These are phyloP conservation scores for Leccinellum rugosiceps DNA, from an alignment of 768 basidiomycete genomes.

Conservation along the genomic window DNA sequence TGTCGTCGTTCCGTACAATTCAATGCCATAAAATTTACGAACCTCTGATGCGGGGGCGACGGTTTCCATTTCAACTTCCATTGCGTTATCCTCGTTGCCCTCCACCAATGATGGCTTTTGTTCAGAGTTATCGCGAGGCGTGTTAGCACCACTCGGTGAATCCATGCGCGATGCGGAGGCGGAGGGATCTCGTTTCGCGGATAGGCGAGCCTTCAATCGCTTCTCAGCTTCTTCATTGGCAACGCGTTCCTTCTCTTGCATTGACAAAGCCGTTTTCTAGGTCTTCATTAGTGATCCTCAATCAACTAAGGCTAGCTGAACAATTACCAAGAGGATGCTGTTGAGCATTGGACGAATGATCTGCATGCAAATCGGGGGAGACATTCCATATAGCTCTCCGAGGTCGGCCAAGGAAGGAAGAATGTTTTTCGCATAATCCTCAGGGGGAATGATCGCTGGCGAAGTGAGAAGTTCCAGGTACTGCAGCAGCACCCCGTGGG, in stretches of 20 bases:
- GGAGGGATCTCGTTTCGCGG: constrained; percentile 70
- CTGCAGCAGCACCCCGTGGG: constrained; percentile 88
- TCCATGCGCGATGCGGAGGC: constrained; percentile 54
- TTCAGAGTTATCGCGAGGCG: constrained; percentile 24
- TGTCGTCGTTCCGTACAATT: constrained; percentile 4
- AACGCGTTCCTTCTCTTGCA: constrained; percentile 64
- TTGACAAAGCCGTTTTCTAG: constrained; percentile 58
- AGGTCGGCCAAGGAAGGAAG: constrained; percentile 76
- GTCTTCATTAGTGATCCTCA: constrained; percentile 5
- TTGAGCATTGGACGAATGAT: constrained; percentile 83
- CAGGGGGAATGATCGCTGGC: constrained; percentile 58
- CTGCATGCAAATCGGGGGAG: constrained; percentile 89
- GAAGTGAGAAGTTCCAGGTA: constrained; percentile 85
- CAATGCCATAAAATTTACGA: constrained; percentile 2
- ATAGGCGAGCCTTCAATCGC: constrained; percentile 72
- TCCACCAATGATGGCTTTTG: constrained; percentile 26
- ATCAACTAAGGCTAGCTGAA: not conserved
- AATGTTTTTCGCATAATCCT: constrained; percentile 71
- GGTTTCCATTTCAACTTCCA: constrained; percentile 49
- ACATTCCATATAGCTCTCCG: constrained; percentile 72
- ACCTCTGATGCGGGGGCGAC: constrained; percentile 27
- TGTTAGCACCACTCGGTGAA: constrained; percentile 48
- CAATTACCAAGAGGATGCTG: constrained; percentile 53
- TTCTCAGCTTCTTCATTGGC: constrained; percentile 78
- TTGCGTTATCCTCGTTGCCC: constrained; percentile 44